Evolutionary conservation across 2,329 filamentous ascomycete genomes (phyloP).

Genomic region (Fusarium miscanthi): DNA sequence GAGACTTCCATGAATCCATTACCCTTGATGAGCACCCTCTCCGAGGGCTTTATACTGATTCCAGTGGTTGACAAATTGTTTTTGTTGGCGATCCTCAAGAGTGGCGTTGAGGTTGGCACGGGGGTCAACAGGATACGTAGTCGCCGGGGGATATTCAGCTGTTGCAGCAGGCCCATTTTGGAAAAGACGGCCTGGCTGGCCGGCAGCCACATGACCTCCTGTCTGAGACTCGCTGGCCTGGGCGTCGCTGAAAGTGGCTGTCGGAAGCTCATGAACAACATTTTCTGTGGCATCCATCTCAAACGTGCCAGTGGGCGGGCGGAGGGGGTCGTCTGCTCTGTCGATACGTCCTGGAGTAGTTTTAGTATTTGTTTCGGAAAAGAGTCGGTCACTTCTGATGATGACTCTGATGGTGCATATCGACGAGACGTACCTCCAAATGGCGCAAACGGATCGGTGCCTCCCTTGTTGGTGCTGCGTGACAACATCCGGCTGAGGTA

Average conservation of each 20-base stretch:
- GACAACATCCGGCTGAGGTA: constrained; percentile 40
- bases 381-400: not conserved
- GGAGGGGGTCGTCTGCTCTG: constrained; percentile 43
- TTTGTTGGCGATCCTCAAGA: constrained; percentile 43
- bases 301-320: constrained; percentile 46
- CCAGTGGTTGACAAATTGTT: constrained; percentile 53
- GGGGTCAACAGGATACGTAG: constrained; percentile 43
- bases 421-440: constrained; percentile 55
- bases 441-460: constrained; percentile 55
- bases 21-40: not conserved
- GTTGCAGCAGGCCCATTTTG: constrained; percentile 13
- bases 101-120: constrained; percentile 51
- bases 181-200: constrained; percentile 6
- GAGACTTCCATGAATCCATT: not conserved
- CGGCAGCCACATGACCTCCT: constrained; percentile 2
- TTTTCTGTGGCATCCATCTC: constrained; percentile 53
- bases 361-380: constrained; percentile 27
- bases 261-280: constrained; percentile 50
- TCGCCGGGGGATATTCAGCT: constrained; percentile 12
- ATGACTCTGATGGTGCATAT: not conserved
- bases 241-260: constrained; percentile 30
- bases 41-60: constrained; percentile 48
- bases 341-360: constrained; percentile 50
- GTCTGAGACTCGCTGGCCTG: constrained; percentile 12
- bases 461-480: constrained; percentile 43